Evolutionary conservation across 495 filamentous ascomycete genomes (phyloP).

Genomic region (Tirmania nivea): DNA sequence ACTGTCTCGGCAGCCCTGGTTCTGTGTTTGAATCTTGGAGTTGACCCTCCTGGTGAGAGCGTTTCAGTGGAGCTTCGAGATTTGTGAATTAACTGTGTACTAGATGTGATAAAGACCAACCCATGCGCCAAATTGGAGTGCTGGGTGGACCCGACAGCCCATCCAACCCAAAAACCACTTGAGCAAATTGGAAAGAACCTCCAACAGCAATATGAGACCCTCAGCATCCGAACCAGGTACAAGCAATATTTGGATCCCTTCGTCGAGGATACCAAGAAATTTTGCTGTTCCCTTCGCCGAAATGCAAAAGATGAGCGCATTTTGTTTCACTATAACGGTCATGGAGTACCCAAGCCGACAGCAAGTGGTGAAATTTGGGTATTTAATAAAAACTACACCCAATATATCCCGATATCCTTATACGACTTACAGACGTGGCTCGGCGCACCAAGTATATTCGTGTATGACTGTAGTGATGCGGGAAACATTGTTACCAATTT

Average conservation of each 20-base stretch:
- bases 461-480: constrained; percentile 92
- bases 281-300: constrained; percentile 65
- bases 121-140: constrained; percentile 86
- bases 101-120: constrained; percentile 51
- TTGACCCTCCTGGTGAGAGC: constrained; percentile 63
- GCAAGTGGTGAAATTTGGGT: constrained; percentile 97
- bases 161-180: constrained; percentile 61
- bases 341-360: constrained; percentile 93
- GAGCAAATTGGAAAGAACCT: constrained; percentile 90
- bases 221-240: constrained; percentile 83
- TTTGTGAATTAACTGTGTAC: background rate
- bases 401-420: constrained; percentile 92
- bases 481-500: constrained; percentile 91
- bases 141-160: constrained; percentile 78
- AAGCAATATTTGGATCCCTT: constrained; percentile 93
- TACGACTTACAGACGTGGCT: constrained; percentile 95
- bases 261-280: constrained; percentile 89
- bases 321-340: constrained; percentile 94
- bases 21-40: constrained; percentile 89
- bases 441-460: constrained; percentile 82
- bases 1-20: constrained; percentile 87
- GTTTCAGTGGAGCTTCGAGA: background rate
- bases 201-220: constrained; percentile 83
- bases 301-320: constrained; percentile 92
- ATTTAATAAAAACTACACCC: constrained; percentile 95